Evolutionary conservation across 2,329 filamentous ascomycete genomes (phyloP).

Genomic region (Diaporthe citrichinensis): DNA sequence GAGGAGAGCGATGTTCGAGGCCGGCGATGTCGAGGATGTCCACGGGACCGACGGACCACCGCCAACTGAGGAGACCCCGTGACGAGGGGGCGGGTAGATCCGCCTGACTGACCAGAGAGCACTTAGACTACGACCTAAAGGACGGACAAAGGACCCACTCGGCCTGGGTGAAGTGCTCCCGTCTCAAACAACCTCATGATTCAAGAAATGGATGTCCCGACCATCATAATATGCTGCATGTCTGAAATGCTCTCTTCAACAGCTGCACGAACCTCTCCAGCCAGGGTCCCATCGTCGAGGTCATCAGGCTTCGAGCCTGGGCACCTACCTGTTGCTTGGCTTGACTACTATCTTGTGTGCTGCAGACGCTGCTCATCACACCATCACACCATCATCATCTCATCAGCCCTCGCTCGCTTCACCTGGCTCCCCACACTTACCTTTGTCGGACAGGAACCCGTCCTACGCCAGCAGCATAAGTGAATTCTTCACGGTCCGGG

Average conservation of each 20-base stretch:
- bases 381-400: not conserved
- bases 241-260: not conserved
- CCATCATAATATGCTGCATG: conserved; percentile 7
- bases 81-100: conserved; percentile 29
- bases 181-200: conserved; percentile 15
- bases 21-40: conserved; percentile 2
- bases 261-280: not conserved
- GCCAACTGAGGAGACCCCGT: conserved; percentile 18
- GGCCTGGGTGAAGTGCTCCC: not conserved
- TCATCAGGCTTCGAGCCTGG: not conserved
- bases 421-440: too few species aligned
- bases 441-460: not conserved
- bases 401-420: not conserved
- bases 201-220: not conserved
- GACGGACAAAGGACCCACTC: not conserved
- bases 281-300: not conserved
- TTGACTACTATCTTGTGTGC: not conserved
- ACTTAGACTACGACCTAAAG: not conserved
- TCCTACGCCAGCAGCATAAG: not conserved
- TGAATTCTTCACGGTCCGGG: not conserved
- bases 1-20: not conserved
- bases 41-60: conserved; percentile 5
- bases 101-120: conserved; percentile 10
- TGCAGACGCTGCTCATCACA: not conserved
- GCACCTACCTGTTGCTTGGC: not conserved